phyloP scores from a whole-genome alignment of 768 basidiomycete genomes.

The Mycena maculata region DNA sequence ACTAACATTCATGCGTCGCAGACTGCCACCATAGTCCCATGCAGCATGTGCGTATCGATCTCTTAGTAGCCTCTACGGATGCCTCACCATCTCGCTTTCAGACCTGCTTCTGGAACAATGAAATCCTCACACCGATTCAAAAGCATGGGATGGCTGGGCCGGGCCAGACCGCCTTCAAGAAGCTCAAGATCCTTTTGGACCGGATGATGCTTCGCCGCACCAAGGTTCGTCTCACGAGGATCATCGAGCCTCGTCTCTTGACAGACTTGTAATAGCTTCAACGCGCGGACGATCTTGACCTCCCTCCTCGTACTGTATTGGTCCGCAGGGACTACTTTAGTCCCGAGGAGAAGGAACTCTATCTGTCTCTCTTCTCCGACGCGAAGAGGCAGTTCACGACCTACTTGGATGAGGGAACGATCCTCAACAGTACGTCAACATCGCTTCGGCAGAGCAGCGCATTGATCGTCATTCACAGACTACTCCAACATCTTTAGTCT shows the following conservation, averaged over 20 bases:
- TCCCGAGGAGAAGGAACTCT: constrained; percentile 96
- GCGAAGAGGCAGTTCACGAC: constrained; percentile 93
- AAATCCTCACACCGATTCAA: constrained; percentile 96
- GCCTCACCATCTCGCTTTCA: constrained; percentile 42
- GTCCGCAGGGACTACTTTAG: constrained; percentile 94
- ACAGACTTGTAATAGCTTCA: constrained; percentile 68
- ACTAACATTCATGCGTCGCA: constrained; percentile 40
- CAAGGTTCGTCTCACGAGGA: constrained; percentile 61
- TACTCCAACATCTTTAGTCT: constrained; percentile 92
- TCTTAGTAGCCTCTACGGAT: constrained; percentile 7
- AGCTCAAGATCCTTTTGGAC: constrained; percentile 88
- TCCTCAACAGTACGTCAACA: constrained; percentile 83
- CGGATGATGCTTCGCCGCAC: constrained; percentile 96
- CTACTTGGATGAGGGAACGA: constrained; percentile 89
- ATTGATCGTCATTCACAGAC: constrained; percentile 55
- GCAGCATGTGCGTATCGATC: constrained; percentile 68
- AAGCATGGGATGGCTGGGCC: constrained; percentile 86
- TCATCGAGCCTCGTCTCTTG: neutral
- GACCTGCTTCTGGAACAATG: constrained; percentile 98
- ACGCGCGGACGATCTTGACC: constrained; percentile 94
- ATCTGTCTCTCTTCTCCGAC: constrained; percentile 90
- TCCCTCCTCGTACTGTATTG: constrained; percentile 92
- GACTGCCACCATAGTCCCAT: constrained; percentile 89
- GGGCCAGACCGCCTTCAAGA: constrained; percentile 89
- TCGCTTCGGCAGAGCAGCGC: neutral